Evolutionary conservation across 345 rosid species (phyloP), one percentile per base, ranked within the genome.

Genomic region (Erodium maritimum): DNA sequence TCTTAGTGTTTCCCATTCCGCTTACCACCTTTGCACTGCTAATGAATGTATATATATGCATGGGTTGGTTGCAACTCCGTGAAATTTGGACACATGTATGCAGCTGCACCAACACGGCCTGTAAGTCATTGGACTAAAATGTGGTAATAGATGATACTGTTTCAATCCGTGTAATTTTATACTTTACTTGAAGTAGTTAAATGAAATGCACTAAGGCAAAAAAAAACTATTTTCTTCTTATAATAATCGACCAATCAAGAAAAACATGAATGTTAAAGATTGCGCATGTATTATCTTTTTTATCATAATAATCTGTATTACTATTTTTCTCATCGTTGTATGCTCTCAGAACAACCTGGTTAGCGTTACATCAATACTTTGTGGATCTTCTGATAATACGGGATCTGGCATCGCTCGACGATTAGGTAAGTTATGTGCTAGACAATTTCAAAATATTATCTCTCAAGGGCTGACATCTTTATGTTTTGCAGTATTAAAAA

Each of bases 381-480:
- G 91, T 53, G 95, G 96, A 61, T 66, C 74, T 73, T 81, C 96
- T 62, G 96, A 93, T 68, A 87, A 87, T 73, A 77, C 86, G 25
- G 95, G 96, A n/a, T 72, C 91, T 4, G 86, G 93, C 62, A 86
- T 89, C 64, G 98, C 95, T 24, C 86, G 94, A 50, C 75, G 99
- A 67, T 62, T 87, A 75, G 96, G 96, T 93, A 68, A 10, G 10
- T 24, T 53, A 34, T 13, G 23, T 46, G 2, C 17, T 23, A 23
- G 51, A 18, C 12, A 54, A 7, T 46, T 23, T 17, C 4, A 51
- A 17, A n/a, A 10, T 4, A 2, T 45, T 25, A 25, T 19, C 3
- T 17, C 58, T 21, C 21, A 1, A 17, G 14, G 20, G 45, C 57
- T 58, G 17, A 61, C 57, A 19, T 5, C 19, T 6, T 42, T 34